Evolutionary conservation across 1,284 basidiomycete genomes (phyloP), one percentile per base, ranked within the genome.

Genomic region (Naganishia cerealis): DNA sequence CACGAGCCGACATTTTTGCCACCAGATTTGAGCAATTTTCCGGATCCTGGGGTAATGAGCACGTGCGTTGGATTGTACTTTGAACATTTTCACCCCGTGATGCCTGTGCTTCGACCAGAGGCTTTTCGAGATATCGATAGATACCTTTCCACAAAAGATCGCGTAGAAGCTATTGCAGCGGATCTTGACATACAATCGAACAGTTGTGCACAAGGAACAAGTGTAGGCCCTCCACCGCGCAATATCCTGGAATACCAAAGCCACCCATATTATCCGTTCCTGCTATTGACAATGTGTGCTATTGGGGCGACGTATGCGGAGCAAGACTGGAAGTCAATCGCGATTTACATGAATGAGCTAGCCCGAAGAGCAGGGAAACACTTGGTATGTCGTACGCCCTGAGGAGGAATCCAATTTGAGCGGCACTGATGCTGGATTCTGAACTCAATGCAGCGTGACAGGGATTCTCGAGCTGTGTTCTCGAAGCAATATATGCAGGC

Each of bases 61-160:
- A 73, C 74, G 57, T 77, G 75, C 59, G 71, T 77, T 50, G 72
- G 77, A 54, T 70, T 77, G 6, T 79, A 79, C 65, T 78, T 79
- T 56, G 74, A 75, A 50, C 72, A 75, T 33, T 79, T 78, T 48
- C 77, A 79, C 65, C 75, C 76, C 0, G 69, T 74, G 1, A 75
- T 76, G 42, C 76, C 77, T 0, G 71, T 79, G 52, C 59, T 79
- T 26, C 73, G 72, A 29, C 72, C 77, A 6, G 74, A 73, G 12
- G 75, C 76, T 46, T 66, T 67, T 13, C 50, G 53, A 33, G 61
- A 63, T 46, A 53, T 63, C 38, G 48, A 63, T 24, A 38, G 13
- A 15, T 54, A 54, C n/a, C 33, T 59, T 6, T 3, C 42, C 15
- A 16, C 16, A 33, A 24, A 16, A 5, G 26, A 59, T n/a, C 24